Evolutionary conservation across 2,329 filamentous ascomycete species (phyloP).

Genomic region (Penicillium sp.): DNA sequence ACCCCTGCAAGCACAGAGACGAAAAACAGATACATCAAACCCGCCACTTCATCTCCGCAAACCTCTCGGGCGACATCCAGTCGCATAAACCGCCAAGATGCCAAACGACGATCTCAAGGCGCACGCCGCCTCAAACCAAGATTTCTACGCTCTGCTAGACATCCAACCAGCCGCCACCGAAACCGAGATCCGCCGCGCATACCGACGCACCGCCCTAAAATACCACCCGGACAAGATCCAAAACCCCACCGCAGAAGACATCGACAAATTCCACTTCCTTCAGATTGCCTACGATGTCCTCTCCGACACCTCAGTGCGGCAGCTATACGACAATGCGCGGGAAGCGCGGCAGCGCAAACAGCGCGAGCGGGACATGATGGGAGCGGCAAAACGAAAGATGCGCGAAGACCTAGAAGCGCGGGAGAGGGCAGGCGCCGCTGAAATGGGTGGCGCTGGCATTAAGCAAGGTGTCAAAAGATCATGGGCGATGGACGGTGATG

Average conservation of each 20-base stretch:
- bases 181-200: constrained; percentile 76
- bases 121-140: constrained; percentile 60
- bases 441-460: constrained; percentile 33
- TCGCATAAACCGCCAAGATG: constrained; percentile 47
- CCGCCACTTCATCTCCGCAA: constrained; percentile 11
- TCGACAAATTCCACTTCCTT: constrained; percentile 79
- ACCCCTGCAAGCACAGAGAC: neutral
- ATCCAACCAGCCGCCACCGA: constrained; percentile 63
- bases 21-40: neutral
- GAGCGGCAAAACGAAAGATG: constrained; percentile 69
- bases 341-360: constrained; percentile 68
- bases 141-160: constrained; percentile 75
- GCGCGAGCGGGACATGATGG: constrained; percentile 69
- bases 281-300: constrained; percentile 85
- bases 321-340: constrained; percentile 74
- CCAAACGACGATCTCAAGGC: constrained; percentile 50
- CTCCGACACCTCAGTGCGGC: constrained; percentile 65
- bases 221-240: constrained; percentile 92
- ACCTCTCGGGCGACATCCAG: constrained; percentile 43
- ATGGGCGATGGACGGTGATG: constrained; percentile 40
- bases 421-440: constrained; percentile 56
- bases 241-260: constrained; percentile 62
- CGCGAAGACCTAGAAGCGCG: constrained; percentile 81
- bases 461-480: constrained; percentile 58
- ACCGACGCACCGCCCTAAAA: constrained; percentile 79